Conservation (phyloP, 352 stramenopile species). For the Phytophthora pinifolia region DNA sequence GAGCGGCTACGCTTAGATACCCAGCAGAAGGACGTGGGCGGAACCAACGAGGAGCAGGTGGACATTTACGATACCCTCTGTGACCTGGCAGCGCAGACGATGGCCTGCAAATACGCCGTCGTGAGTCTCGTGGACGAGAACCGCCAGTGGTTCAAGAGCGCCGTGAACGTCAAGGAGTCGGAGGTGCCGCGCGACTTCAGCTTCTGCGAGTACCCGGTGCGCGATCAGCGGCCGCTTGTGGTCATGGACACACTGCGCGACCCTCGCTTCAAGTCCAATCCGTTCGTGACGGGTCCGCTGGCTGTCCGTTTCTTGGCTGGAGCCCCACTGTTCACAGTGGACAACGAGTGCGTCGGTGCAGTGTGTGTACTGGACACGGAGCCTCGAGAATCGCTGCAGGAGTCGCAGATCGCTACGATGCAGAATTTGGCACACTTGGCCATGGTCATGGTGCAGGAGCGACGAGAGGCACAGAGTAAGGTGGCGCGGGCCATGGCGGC, state of each 20-base stretch:
- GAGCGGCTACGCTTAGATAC: constrained; percentile 56
- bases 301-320: constrained; percentile 94
- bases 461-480: constrained; percentile 67
- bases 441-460: constrained; percentile 88
- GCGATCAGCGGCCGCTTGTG: constrained; percentile 71
- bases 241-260: constrained; percentile 90
- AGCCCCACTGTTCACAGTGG: constrained; percentile 88
- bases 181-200: constrained; percentile 85
- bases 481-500: constrained; percentile 37
- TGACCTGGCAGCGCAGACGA: constrained; percentile 71
- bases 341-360: constrained; percentile 74
- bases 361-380: constrained; percentile 83
- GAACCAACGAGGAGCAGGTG: constrained; percentile 45
- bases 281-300: constrained; percentile 89
- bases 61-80: constrained; percentile 88
- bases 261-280: constrained; percentile 85
- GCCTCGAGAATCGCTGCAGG: constrained; percentile 57
- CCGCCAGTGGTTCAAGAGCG: constrained; percentile 95
- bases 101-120: constrained; percentile 78
- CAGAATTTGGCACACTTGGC: constrained; percentile 81
- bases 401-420: constrained; percentile 83
- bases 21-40: constrained; percentile 24
- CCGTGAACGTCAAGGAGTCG: constrained; percentile 72
- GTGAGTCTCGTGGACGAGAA: constrained; percentile 92
- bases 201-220: constrained; percentile 83